Evolutionary conservation across 768 basidiomycete species (phyloP), one percentile per base, ranked within the genome.

Genomic region (Lenzites betulinus): DNA sequence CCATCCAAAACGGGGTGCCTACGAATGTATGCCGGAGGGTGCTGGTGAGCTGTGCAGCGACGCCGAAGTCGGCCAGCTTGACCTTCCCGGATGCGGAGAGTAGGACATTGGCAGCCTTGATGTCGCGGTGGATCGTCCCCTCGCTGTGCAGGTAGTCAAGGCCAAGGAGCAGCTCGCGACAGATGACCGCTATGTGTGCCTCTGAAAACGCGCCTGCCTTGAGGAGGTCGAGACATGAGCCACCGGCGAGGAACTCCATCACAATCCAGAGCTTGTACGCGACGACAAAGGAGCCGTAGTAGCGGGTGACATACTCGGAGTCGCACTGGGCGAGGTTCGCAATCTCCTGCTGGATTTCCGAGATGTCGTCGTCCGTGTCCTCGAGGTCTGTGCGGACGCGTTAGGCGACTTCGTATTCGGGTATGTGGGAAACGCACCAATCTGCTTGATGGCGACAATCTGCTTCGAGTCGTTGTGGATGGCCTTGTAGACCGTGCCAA

Each of bases 211-310:
- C 78, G 26, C 93, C 96, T 1, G 93, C 84, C 75, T 96, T 97
- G 66, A 98, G 84, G 55, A 99, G 82, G 75, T 98, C 97, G 55
- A 98, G 84, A 76, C 97, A 98, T 26, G 95, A 97, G n/a, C 97
- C 97, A 43, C 97, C 97, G 0, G 94, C 95, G 54, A 98, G 88
- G 75, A 93, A 99, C 75, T 99, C 97, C 97, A 99, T 98, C 69
- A 99, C 78, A 70, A 99, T 99, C 97, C 97, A 99, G 23, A 99
- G 81, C 75, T 98, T 96, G 80, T 96, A 98, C 36, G 91, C 87
- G 65, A 93, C 88, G 54, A 99, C 93, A 74, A 99, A 99, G 49
- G 93, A 95, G 46, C 94, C 95, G 69, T 97, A 98, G 73, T 98
- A 98, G 47, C 90, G 82, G 42, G 97, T 98, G 54, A 99, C 93